phyloP scores from a whole-genome alignment of 2,329 filamentous ascomycete genomes.

The Podosphaera fusca region DNA sequence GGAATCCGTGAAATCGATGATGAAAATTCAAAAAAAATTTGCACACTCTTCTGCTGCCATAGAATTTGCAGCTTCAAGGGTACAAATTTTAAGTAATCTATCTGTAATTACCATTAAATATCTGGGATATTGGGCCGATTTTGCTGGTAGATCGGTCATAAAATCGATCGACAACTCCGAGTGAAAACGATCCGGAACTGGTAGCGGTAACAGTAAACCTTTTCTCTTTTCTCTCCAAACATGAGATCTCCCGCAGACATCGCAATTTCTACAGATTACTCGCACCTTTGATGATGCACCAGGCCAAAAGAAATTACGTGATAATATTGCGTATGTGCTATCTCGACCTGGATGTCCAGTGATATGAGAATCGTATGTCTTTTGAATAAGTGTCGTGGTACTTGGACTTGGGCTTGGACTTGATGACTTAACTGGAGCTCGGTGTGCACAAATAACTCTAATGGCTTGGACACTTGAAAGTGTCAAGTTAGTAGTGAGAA shows the following conservation, averaged over 20 bases:
- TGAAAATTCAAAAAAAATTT: background rate
- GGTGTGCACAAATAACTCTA: too few relatives aligned
- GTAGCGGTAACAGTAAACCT: background rate
- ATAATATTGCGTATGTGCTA: too few relatives aligned
- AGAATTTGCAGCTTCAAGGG: background rate
- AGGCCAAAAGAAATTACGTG: too few relatives aligned
- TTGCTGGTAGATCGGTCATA: background rate
- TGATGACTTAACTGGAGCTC: too few relatives aligned
- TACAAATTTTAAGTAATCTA: background rate
- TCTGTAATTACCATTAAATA: background rate
- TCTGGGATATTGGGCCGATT: background rate
- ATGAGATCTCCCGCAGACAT: background rate
- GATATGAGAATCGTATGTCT: too few relatives aligned
- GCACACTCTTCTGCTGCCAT: background rate
- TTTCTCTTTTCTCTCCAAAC: background rate
- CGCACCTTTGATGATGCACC: too few relatives aligned
- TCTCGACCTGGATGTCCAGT: too few relatives aligned
- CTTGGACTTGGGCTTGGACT: too few relatives aligned
- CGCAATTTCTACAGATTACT: background rate
- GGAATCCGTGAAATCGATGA: background rate
- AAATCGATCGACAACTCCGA: background rate
- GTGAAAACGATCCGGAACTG: background rate
- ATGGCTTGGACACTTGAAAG: too few relatives aligned
- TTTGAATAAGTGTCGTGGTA: too few relatives aligned
- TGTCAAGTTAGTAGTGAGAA: too few relatives aligned